Conservation (phyloP, 1,284 basidiomycete genomes). For the Crucibulum parvulum region DNA sequence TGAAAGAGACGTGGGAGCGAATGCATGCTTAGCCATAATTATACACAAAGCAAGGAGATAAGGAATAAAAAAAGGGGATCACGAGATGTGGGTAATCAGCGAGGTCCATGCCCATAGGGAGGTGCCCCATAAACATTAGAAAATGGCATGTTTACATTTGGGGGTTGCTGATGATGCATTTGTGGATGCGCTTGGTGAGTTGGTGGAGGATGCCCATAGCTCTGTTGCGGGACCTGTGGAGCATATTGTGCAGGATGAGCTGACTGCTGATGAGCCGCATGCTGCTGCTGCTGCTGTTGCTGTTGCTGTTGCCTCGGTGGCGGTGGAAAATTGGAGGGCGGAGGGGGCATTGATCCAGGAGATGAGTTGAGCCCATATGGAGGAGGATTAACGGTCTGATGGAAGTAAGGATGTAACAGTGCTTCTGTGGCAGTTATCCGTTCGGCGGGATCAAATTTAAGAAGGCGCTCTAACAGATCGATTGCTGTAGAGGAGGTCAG, state of each 20-base stretch:
- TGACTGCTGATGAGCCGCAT: constrained; percentile 9
- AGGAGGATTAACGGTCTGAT: constrained; percentile 51
- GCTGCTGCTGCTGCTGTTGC: constrained; percentile 42
- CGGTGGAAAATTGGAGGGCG: constrained; percentile 73
- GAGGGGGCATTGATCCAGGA: constrained; percentile 68
- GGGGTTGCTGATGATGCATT: neutral
- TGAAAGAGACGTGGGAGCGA: too few relatives aligned
- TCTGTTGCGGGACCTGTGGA: constrained; percentile 26
- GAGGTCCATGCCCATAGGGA: neutral
- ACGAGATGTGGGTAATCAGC: neutral
- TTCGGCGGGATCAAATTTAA: constrained; percentile 96
- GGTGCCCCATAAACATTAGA: too few relatives aligned
- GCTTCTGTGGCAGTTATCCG: constrained; percentile 94
- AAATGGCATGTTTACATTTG: neutral
- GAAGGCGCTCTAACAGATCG: constrained; percentile 92
- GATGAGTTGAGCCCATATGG: constrained; percentile 53
- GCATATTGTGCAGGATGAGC: constrained; percentile 37
- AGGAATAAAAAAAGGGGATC: too few relatives aligned
- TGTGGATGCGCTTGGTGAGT: constrained; percentile 25
- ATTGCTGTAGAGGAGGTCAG: constrained; percentile 63
- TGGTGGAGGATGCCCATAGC: constrained; percentile 24
- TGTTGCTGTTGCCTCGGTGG: constrained; percentile 59
- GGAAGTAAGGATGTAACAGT: constrained; percentile 94
- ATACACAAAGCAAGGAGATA: too few relatives aligned
- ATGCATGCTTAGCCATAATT: too few relatives aligned